Evolutionary conservation across 352 stramenopile genomes (phyloP).

Genomic region (Pythium utonaiense): DNA sequence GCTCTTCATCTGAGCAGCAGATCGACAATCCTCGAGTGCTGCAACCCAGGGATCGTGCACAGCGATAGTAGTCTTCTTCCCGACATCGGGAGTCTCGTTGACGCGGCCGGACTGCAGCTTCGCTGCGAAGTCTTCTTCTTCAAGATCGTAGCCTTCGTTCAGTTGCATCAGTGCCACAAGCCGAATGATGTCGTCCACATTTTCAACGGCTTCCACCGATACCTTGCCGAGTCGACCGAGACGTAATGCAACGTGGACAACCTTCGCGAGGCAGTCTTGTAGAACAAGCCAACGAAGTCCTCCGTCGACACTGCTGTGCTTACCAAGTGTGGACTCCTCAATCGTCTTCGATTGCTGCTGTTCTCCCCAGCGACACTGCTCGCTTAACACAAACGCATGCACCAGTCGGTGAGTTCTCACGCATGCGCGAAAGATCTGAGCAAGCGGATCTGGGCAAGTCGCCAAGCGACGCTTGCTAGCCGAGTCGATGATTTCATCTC

Average conservation of each 20-base stretch:
- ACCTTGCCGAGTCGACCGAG: slow-evolving; percentile 58
- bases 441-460: slow-evolving; percentile 34
- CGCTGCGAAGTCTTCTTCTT: slow-evolving; percentile 26
- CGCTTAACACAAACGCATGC: slow-evolving; percentile 67
- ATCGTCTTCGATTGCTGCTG: slow-evolving; percentile 56
- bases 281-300: slow-evolving; percentile 67
- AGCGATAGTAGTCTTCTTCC: slow-evolving; percentile 5
- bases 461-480: slow-evolving; percentile 32
- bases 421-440: slow-evolving; percentile 57
- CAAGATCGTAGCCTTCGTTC: slow-evolving; percentile 57
- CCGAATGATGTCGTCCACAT: slow-evolving; percentile 74
- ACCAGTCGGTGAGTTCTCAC: slow-evolving; percentile 57
- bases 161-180: slow-evolving; percentile 74
- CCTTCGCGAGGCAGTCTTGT: slow-evolving; percentile 68
- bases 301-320: slow-evolving; percentile 51
- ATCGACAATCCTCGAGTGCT: slow-evolving; percentile 60
- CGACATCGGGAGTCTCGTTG: background rate
- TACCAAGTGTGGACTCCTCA: slow-evolving; percentile 73
- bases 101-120: background rate
- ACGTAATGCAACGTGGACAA: slow-evolving; percentile 67
- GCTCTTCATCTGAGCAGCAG: slow-evolving; percentile 60
- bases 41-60: slow-evolving; percentile 52
- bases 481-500: slow-evolving; percentile 29
- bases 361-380: slow-evolving; percentile 67
- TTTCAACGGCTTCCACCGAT: slow-evolving; percentile 70